These are phyloP conservation scores for Aspergillus flavus DNA, from an alignment of 2,329 filamentous ascomycete genomes.

Conservation along the genomic window DNA sequence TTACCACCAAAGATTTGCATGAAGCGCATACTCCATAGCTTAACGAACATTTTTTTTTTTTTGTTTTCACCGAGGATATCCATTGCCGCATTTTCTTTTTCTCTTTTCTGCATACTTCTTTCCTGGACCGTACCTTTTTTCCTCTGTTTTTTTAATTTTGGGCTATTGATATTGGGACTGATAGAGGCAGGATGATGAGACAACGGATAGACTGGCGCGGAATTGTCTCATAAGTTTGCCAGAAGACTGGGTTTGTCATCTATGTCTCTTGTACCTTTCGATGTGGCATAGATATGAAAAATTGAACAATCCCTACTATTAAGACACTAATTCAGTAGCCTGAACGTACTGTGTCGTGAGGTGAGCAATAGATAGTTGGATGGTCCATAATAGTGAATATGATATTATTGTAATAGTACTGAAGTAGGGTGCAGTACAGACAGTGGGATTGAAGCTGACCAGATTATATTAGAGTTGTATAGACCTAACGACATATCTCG, in stretches of 20 bases:
- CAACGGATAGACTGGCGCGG: constrained; percentile 4
- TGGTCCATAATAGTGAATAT: neutral
- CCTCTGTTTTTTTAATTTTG: constrained; percentile 1
- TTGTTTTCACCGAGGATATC: constrained; percentile 31
- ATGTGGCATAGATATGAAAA: neutral
- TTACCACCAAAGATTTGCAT: constrained; percentile 31
- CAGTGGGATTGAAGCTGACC: no score
- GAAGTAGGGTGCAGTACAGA: no score
- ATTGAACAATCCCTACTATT: neutral
- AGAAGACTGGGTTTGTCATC: neutral
- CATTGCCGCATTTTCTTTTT: constrained; percentile 26
- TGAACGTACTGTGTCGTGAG: neutral
- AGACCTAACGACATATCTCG: no score
- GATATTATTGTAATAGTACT: neutral
- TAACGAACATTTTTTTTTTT: constrained; percentile 25
- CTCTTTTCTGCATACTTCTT: constrained; percentile 16
- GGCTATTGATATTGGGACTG: constrained; percentile 13
- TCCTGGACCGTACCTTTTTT: neutral
- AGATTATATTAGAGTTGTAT: no score
- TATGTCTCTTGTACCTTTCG: neutral
- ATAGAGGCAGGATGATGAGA: constrained; percentile 5
- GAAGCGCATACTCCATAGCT: constrained; percentile 32
- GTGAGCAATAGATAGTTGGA: neutral
- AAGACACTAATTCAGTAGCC: neutral
- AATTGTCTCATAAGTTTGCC: neutral